Percentiles rank a stretch among this genome's conserved stretches.
phyloP scores from a whole-genome alignment of 768 basidiomycete genomes.

The Cystobasidium onofrii region DNA sequence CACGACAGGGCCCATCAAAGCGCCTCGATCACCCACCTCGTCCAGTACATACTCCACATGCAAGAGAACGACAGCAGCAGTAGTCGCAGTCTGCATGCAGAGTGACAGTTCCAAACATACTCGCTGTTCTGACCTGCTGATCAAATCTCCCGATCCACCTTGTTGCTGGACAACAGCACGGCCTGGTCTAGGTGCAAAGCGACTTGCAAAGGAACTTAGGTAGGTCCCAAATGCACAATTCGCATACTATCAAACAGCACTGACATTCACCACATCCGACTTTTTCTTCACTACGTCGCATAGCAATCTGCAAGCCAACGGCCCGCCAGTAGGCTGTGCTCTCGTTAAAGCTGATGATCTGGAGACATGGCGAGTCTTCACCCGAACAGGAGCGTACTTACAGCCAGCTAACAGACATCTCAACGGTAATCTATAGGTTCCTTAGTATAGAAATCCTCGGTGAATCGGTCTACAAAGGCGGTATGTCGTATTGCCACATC shows the following conservation, averaged over 20 bases:
- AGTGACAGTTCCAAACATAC: neutral
- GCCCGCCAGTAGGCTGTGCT: constrained; percentile 29
- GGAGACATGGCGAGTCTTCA: constrained; percentile 12
- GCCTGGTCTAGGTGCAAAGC: constrained; percentile 13
- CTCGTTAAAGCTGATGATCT: constrained; percentile 34
- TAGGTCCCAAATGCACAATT: neutral
- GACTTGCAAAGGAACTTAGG: constrained; percentile 34
- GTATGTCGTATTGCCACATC: neutral
- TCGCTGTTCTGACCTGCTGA: neutral
- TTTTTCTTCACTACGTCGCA: neutral
- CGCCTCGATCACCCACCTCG: neutral
- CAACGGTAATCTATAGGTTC: constrained; percentile 12
- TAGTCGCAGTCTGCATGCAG: neutral
- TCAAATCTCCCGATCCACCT: neutral
- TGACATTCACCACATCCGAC: too few species aligned
- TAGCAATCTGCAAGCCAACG: constrained; percentile 19
- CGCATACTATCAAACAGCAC: neutral
- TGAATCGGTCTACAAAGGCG: constrained; percentile 34
- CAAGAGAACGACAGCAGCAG: neutral
- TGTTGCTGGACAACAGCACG: neutral
- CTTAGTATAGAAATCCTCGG: constrained; percentile 32
- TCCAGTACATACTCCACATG: neutral
- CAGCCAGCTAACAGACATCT: too few species aligned
- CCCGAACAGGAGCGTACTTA: too few species aligned
- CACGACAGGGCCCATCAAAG: too few species aligned